phyloP scores from a whole-genome alignment of 345 rosid species.

The Moricandia arvensis region DNA sequence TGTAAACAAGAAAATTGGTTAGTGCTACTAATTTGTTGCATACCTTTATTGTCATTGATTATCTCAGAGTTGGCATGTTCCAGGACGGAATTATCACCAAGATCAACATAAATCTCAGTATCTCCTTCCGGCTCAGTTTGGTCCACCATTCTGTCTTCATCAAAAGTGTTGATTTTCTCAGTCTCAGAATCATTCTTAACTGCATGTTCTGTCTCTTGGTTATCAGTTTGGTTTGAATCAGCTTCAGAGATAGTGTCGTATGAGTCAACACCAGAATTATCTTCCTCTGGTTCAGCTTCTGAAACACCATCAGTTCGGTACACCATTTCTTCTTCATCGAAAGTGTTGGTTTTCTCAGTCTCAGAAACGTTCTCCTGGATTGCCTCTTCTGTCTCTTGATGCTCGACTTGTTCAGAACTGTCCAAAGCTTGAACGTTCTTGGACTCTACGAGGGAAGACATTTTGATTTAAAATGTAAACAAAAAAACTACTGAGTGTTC shows the following conservation, averaged over 20 bases:
- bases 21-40: too few relatives aligned
- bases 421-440: background rate
- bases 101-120: too few relatives aligned
- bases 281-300: slow-evolving; percentile 14
- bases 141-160: background rate
- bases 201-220: background rate
- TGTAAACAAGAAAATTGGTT: too few relatives aligned
- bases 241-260: too few relatives aligned
- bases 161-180: background rate
- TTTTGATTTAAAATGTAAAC: background rate
- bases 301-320: slow-evolving; percentile 1
- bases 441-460: background rate
- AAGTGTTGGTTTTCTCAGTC: background rate
- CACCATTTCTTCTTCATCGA: background rate
- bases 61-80: too few relatives aligned
- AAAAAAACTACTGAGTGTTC: background rate
- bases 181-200: background rate
- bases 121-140: too few relatives aligned
- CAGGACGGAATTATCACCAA: too few relatives aligned
- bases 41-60: too few relatives aligned
- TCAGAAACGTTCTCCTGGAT: background rate
- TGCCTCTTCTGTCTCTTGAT: background rate
- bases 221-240: slow-evolving; percentile 20
- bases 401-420: background rate
- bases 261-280: background rate